Conservation (phyloP, 768 basidiomycete genomes). For the Tylopilus felleus region DNA sequence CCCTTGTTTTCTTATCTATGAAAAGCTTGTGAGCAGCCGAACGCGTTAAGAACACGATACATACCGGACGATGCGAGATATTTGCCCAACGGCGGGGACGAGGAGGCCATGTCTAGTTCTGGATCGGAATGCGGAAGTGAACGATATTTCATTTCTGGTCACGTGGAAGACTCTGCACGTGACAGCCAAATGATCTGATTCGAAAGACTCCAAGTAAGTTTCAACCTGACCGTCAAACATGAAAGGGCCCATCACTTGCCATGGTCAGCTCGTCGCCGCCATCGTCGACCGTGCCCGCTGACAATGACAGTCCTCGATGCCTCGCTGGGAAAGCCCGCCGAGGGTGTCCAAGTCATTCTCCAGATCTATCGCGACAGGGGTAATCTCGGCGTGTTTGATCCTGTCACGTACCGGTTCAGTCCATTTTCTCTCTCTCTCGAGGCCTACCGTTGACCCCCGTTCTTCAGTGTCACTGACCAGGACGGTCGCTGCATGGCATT, state of each 20-base stretch:
- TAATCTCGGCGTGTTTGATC: conserved; percentile 45
- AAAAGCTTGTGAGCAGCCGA: neutral
- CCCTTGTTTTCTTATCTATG: conserved; percentile 85
- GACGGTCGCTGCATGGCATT: conserved; percentile 83
- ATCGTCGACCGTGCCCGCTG: neutral
- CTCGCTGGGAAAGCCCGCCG: conserved; percentile 76
- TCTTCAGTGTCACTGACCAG: conserved; percentile 63
- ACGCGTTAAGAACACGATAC: conserved; percentile 14
- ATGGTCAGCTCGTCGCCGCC: conserved; percentile 48
- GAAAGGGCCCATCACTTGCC: conserved; percentile 88
- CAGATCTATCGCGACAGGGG: conserved; percentile 45
- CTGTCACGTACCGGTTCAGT: conserved; percentile 59
- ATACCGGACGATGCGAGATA: conserved; percentile 89
- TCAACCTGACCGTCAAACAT: conserved; percentile 33
- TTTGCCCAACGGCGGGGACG: conserved; percentile 72
- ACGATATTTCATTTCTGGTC: neutral
- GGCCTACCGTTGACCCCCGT: neutral
- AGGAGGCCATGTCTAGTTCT: conserved; percentile 31
- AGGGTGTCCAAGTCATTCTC: conserved; percentile 61
- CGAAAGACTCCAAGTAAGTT: too few relatives aligned
- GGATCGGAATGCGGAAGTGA: conserved; percentile 21
- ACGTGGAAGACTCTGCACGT: conserved; percentile 1
- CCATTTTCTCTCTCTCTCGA: neutral
- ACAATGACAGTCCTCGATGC: conserved; percentile 72
- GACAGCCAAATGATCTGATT: neutral